phyloP scores from a whole-genome alignment of 73 alveolate genomes.

The Effrenium voratum region DNA sequence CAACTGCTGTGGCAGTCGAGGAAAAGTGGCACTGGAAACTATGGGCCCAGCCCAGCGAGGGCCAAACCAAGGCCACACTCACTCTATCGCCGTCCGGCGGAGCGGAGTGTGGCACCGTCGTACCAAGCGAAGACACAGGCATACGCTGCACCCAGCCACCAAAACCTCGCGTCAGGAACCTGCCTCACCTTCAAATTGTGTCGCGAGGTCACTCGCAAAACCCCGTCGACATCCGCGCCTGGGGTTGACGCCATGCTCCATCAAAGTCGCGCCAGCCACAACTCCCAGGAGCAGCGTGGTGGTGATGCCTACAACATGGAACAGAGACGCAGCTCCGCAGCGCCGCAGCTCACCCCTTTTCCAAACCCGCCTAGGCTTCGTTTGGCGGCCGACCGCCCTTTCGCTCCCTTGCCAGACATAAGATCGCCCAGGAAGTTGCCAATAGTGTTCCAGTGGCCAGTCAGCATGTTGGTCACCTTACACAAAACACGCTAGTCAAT shows the following conservation, averaged over 20 bases:
- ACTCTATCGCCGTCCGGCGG: no score
- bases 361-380: constrained; percentile 50
- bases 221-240: neutral
- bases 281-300: constrained; percentile 39
- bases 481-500: no score
- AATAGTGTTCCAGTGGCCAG: constrained; percentile 84
- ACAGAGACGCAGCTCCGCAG: no score
- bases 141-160: constrained; percentile 90
- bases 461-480: constrained; percentile 92
- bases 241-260: constrained; percentile 27
- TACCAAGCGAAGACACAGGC: constrained; percentile 48
- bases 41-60: no score
- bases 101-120: constrained; percentile 22
- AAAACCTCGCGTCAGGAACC: constrained; percentile 43
- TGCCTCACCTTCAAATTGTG: no score
- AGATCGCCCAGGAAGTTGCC: constrained; percentile 28
- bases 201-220: neutral
- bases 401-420: constrained; percentile 5
- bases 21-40: no score
- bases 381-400: neutral
- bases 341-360: no score
- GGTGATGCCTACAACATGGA: constrained; percentile 3
- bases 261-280: constrained; percentile 4
- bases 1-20: no score
- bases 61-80: no score